Base-by-base conservation (phyloP, 2,329 filamentous ascomycete genomes). In the Alternaria gansuensis region DNA sequence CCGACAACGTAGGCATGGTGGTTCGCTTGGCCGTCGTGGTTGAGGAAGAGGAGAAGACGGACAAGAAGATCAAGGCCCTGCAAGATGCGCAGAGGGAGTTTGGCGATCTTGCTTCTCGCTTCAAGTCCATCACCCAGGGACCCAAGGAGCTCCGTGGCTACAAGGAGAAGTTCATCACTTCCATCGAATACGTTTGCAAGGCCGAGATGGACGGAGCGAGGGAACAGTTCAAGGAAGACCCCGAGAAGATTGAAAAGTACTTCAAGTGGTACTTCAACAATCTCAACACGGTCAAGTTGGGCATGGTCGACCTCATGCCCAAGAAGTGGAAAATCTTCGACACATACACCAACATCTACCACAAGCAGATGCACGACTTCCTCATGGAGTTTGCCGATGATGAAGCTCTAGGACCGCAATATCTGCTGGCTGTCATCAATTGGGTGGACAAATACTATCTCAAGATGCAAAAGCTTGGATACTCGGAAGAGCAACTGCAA, bases 231-330 rank as follows among this genome's bases (percentile, higher is more conserved):
- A 80, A 94, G 52, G 90, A 90, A 36, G 92, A 98, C 72, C 91
- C 95, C 0, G 85, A 89, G 49, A 88, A 87, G 70, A 83, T 99
- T 45, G 91, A 96, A 64, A 97, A 97, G 82, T 88, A 87, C 65
- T 87, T 97, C 79, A 91, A 91, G 72, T 99, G 95, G 95, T 99
- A 88, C 79, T 99, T 98, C 82, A 97, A 98, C 80, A 94, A 99
- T 76, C 85, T 99, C 36, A 96, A 96, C 77, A 93, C 92, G 3
- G 94, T 97, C 73, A 93, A 94, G 78, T 85, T 96, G 63, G 94
- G 95, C 72, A 96, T 99, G 91, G 87, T 90, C 60, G 87, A 87
- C 28, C 83, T 99, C 52, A 93, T 97, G 87, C 95, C 96, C 8
- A 94, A 91, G 79, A 96, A 95, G 78, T 99, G 95, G 95, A 93